These are phyloP conservation scores for Apiospora sp. DNA, from an alignment of 2,329 filamentous ascomycete species.

Conservation along the genomic window DNA sequence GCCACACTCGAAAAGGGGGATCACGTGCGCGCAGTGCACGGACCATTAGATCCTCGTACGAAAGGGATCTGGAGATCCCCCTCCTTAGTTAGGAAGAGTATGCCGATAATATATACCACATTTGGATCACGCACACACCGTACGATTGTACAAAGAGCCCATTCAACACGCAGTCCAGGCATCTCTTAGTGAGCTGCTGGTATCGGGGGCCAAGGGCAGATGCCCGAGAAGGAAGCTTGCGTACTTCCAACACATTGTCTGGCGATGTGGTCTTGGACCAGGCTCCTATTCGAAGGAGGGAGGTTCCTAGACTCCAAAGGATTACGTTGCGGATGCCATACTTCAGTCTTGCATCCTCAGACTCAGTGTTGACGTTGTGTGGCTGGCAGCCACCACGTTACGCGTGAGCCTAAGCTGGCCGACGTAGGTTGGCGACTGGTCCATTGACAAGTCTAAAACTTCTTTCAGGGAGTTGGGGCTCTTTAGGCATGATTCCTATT, in stretches of 20 bases:
- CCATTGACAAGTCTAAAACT: not conserved
- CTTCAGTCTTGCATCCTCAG: not conserved
- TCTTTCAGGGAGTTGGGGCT: not conserved
- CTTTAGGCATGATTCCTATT: not conserved
- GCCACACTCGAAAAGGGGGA: no score
- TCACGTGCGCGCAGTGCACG: no score
- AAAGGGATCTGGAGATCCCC: no score
- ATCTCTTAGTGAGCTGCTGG: not conserved
- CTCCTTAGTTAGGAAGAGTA: no score
- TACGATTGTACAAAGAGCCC: no score
- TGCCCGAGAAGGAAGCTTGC: not conserved
- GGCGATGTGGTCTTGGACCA: not conserved
- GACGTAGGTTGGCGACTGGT: not conserved
- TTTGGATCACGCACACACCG: no score
- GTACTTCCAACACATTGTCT: not conserved
- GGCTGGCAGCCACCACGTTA: not conserved
- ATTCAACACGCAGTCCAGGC: not conserved
- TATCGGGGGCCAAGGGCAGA: not conserved
- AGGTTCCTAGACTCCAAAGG: not conserved
- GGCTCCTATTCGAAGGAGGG: not conserved
- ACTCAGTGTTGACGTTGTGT: not conserved
- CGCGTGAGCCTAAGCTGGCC: not conserved
- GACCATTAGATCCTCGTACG: no score
- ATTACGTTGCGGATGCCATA: not conserved
- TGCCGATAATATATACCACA: no score